Evolutionary conservation across 805 yeast species (phyloP).

Genomic region (Millerozyma acaciae): DNA sequence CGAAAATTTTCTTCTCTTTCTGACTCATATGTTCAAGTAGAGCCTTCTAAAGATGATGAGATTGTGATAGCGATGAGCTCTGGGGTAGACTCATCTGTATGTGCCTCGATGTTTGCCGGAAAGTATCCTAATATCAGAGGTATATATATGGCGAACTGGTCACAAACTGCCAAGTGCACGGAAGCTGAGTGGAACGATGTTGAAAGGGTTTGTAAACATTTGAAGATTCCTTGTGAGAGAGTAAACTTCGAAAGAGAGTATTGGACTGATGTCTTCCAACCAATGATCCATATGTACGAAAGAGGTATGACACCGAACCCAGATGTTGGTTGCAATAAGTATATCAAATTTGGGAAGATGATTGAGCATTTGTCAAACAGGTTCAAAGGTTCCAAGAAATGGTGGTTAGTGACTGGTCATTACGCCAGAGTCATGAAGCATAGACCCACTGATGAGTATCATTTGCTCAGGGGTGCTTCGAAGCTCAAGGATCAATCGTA

Average conservation of each 20-base stretch:
- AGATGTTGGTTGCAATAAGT: slow-evolving; percentile 81
- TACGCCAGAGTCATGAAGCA: slow-evolving; percentile 54
- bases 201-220: slow-evolving; percentile 52
- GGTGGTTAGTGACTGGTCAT: slow-evolving; percentile 86
- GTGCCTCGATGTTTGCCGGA: slow-evolving; percentile 66
- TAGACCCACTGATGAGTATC: slow-evolving; percentile 26
- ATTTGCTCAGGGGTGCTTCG: slow-evolving; percentile 57
- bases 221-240: slow-evolving; percentile 67
- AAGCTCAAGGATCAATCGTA: slow-evolving; percentile 83
- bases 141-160: slow-evolving; percentile 93
- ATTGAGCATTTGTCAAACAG: slow-evolving; percentile 47
- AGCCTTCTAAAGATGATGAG: slow-evolving; percentile 52
- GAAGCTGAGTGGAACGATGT: slow-evolving; percentile 91
- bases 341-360: slow-evolving; percentile 83
- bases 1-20: too few relatives aligned
- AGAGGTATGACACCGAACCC: slow-evolving; percentile 90
- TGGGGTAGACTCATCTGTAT: slow-evolving; percentile 92
- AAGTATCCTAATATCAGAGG: slow-evolving; percentile 64
- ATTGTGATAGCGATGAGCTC: slow-evolving; percentile 90
- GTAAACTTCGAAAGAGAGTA: slow-evolving; percentile 87
- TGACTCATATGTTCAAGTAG: slow-evolving; percentile 29
- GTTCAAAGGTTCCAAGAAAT: slow-evolving; percentile 22
- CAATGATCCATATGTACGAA: slow-evolving; percentile 75
- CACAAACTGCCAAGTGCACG: slow-evolving; percentile 60
- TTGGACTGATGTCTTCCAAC: slow-evolving; percentile 89